Evolutionary conservation across 257 asterid genomes (phyloP), one percentile per base, ranked within the genome.

Genomic region (Salvia rosmarinus): DNA sequence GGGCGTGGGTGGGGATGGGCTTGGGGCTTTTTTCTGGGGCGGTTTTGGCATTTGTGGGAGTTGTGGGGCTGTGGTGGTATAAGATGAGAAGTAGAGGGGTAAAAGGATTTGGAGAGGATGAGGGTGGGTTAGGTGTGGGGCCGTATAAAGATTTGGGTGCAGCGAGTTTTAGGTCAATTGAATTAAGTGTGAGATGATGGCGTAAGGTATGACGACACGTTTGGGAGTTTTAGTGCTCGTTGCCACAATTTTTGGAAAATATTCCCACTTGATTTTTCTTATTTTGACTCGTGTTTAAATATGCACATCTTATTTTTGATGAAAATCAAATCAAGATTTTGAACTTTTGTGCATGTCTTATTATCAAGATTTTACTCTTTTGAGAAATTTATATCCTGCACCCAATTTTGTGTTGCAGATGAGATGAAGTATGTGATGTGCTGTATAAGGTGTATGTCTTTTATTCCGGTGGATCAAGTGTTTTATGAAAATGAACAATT

Each of bases 141-240:
- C 91, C 92, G 25, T 94, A 94, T 75, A 91, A 89, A 77, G 92
- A 88, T 86, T 82, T 94, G 82, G 92, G 91, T 12, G 71, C 83
- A 8, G 96, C 94, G 6, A 94, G 97, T 82, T 94, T 89, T 80
- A 84, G 96, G 82, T 85, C 99, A 47, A 89, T 94, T 75, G 96
- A 94, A 79, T 78, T 94, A 75, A 72, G 89, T 30, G 97, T 78
- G 51, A 86, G 82, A 73, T 89, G 81, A 73, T 89, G 95, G 89
- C 59, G 89, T 80, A 81, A 85, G 86, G 79, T 86, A 47, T 89
- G 93, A 89, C 86, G 81, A 9, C 30, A 21, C 8, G 9, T 72
- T 77, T 64, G 44, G 71, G 75, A 32, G n/a, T 40, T 2, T 75
- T 67, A 42, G 67, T 51, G 52, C 58, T 9, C 63, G 77, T 61